A percentile compares a stretch with the other conserved stretches of the same genome.
These are phyloP conservation scores for Zygoascus biomembranicola DNA, from an alignment of 805 yeast species.

Conservation along the genomic window DNA sequence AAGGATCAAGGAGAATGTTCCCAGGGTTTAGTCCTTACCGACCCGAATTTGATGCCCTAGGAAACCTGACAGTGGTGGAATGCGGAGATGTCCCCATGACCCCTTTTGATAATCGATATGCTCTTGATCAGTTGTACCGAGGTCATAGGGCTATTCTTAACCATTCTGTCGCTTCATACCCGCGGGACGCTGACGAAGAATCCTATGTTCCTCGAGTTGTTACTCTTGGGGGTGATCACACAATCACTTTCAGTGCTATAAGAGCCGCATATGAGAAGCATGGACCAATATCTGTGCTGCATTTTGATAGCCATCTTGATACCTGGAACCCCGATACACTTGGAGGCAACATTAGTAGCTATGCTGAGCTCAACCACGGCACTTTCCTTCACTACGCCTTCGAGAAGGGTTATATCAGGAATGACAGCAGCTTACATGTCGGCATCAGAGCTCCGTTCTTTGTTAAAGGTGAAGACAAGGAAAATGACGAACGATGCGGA, in stretches of 20 bases:
- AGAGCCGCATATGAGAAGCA: conserved; percentile 50
- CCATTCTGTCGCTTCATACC: conserved; percentile 12
- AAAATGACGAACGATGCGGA: conserved; percentile 54
- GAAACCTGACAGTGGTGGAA: conserved; percentile 46
- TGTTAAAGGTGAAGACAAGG: conserved; percentile 38
- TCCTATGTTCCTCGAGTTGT: conserved; percentile 44
- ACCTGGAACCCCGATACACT: conserved; percentile 58
- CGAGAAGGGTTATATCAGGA: conserved; percentile 51
- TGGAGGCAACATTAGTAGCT: conserved; percentile 55
- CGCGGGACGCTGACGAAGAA: conserved; percentile 21
- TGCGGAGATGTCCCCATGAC: conserved; percentile 63
- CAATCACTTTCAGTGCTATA: conserved; percentile 60
- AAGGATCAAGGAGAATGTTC: conserved; percentile 34
- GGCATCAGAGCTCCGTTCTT: conserved; percentile 61
- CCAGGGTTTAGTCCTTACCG: conserved; percentile 35
- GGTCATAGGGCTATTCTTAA: conserved; percentile 38
- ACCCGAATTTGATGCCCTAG: conserved; percentile 53
- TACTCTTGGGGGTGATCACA: conserved; percentile 74
- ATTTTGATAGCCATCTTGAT: conserved; percentile 63
- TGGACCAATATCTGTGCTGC: conserved; percentile 62
- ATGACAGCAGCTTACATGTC: conserved; percentile 43
- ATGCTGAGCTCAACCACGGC: conserved; percentile 57
- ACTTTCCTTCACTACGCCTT: conserved; percentile 64
- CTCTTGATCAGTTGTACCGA: conserved; percentile 47
- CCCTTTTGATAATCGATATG: conserved; percentile 54